Conservation (phyloP, 805 yeast genomes). For the Candida sakaeoensis region DNA sequence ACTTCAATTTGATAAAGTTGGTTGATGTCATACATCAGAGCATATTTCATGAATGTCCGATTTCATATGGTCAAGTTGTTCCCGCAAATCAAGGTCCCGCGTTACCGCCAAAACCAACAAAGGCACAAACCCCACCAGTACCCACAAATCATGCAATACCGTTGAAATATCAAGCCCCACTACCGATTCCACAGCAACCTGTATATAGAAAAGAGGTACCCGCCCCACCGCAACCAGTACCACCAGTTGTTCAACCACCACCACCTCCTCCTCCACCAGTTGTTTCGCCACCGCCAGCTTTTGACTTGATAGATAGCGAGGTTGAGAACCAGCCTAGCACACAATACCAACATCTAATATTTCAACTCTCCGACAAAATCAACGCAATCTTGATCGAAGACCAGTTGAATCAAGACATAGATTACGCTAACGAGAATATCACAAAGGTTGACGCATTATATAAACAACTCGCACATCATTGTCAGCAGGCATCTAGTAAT, state of each 20-base stretch:
- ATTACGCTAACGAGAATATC: conserved; percentile 13
- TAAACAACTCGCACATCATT: conserved; percentile 32
- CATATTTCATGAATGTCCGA: conserved; percentile 45
- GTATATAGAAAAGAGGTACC: conserved; percentile 3
- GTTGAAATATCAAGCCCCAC: conserved; percentile 29
- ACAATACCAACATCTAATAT: conserved; percentile 10
- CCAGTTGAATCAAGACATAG: conserved; percentile 13
- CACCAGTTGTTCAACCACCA: neutral
- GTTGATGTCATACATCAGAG: conserved; percentile 26
- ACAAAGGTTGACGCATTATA: conserved; percentile 25
- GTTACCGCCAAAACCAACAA: conserved; percentile 22
- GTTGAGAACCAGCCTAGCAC: conserved; percentile 2
- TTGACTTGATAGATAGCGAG: conserved; percentile 19
- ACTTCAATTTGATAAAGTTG: conserved; percentile 29
- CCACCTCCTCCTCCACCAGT: conserved; percentile 2
- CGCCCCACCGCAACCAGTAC: neutral
- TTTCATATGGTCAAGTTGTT: conserved; percentile 25
- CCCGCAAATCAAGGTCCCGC: conserved; percentile 12
- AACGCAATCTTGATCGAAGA: conserved; percentile 14
- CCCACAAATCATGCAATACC: conserved; percentile 15
- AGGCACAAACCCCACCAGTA: conserved; percentile 3
- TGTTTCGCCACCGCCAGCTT: conserved; percentile 1
- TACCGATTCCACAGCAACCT: conserved; percentile 20
- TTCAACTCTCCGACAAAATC: conserved; percentile 15
- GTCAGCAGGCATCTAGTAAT: conserved; percentile 35